Percentiles rank a stretch among this genome's conserved stretches.
phyloP scores from a whole-genome alignment of 2,329 filamentous ascomycete species.

The Xylariaceae sp. region DNA sequence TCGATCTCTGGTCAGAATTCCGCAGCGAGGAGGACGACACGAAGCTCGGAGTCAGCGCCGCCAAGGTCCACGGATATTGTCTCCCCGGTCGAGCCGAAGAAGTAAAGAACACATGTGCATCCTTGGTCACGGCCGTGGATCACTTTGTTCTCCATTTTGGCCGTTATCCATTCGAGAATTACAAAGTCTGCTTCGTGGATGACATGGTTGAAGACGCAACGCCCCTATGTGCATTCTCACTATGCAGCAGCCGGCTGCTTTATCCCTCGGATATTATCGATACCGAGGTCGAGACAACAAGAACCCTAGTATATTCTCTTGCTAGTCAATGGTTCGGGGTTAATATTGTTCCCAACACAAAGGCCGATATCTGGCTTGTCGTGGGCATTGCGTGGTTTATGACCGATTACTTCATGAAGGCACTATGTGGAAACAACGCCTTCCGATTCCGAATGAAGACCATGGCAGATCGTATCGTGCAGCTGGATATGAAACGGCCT shows the following conservation, averaged over 20 bases:
- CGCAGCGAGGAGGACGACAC: constrained; percentile 88
- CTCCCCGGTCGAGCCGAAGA: constrained; percentile 77
- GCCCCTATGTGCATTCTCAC: constrained; percentile 74
- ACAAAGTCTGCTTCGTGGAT: constrained; percentile 91
- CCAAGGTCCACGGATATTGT: constrained; percentile 88
- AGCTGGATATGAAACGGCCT: constrained; percentile 75
- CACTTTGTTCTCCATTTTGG: constrained; percentile 84
- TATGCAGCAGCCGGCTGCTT: constrained; percentile 81
- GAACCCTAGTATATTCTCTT: constrained; percentile 74
- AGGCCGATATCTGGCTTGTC: constrained; percentile 80
- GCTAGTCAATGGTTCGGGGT: constrained; percentile 94
- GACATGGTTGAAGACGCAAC: constrained; percentile 73
- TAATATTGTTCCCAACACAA: constrained; percentile 78
- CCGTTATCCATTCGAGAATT: constrained; percentile 84
- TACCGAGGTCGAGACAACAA: constrained; percentile 73
- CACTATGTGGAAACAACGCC: constrained; percentile 89
- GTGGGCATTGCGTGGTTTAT: constrained; percentile 91
- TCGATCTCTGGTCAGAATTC: constrained; percentile 79
- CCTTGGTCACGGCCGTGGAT: constrained; percentile 82
- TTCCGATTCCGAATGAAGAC: constrained; percentile 86
- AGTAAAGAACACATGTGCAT: constrained; percentile 79
- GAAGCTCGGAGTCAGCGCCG: constrained; percentile 78
- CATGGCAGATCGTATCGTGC: constrained; percentile 74
- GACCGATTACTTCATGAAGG: constrained; percentile 87
- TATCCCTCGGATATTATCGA: constrained; percentile 84